Base-by-base conservation (phyloP, 2,329 filamentous ascomycete species). In the Cladosporium cucumerinum region DNA sequence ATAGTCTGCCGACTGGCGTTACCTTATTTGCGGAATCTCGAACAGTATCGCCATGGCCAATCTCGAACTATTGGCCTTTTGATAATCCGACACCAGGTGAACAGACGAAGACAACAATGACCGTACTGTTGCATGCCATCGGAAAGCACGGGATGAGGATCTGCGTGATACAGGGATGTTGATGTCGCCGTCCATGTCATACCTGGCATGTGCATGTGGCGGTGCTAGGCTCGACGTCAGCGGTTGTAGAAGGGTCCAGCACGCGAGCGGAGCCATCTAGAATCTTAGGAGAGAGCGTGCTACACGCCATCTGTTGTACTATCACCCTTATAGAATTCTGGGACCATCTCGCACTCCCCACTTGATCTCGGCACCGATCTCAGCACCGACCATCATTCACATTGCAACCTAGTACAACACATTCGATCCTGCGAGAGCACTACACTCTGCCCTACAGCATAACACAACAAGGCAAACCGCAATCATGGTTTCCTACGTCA, bases 401-500 rank as follows among this genome's bases (percentile, higher is more conserved):
- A 6, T 32, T 54, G 51, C 10, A 28, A 7, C n/a, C 26, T 4
- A 57, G 30, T 2, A 51, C 48, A 8, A 57, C 54, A 39, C 30
- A 39, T 57, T 34, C 52, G 3, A 28, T 28, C 8, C 23, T 43
- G 34, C 32, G 25, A n/a, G 23, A 43, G 12, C 21, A 32, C 7
- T 14, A 39, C n/a, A 34, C 2, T 16, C 23, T 57, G 54, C 30
- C 54, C 11, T 23, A 30, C 21, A 25, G 55, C 55, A 18, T n/a
- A 5, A 16, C 32, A 58, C 55, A n/a, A 39, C n/a, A 1, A 46
- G 18, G 21, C 23, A 7, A 43, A 46, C 34, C 25, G 34, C 61
- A 30, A 62, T 25, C 39, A 67, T 64, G 60, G 57, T 65, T 62
- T 64, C 65, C 11, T 54, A 61, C 54, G 46, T 62, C 16, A 71